Evolutionary conservation across 2,329 filamentous ascomycete species (phyloP).

Genomic region (Albifimbria verrucaria): DNA sequence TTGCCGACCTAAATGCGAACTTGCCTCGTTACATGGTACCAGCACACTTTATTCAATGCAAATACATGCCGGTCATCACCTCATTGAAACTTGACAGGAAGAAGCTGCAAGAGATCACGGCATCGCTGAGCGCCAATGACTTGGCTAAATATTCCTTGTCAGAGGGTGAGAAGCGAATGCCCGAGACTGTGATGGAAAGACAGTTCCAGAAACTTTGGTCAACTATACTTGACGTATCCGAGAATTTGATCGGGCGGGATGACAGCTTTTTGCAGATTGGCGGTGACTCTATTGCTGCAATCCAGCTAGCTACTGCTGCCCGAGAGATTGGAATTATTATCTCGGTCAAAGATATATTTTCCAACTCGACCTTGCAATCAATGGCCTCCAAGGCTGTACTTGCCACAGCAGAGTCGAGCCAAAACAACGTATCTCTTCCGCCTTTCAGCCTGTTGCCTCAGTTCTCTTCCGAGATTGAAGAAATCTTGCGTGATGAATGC

Average conservation of each 20-base stretch:
- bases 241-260: slow-evolving; percentile 21
- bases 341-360: slow-evolving; percentile 38
- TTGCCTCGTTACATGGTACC: slow-evolving; percentile 15
- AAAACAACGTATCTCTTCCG: not conserved
- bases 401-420: too few species aligned
- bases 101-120: not conserved
- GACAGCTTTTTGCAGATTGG: slow-evolving; percentile 40
- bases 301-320: slow-evolving; percentile 39
- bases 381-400: slow-evolving; percentile 28
- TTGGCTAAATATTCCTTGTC: slow-evolving; percentile 1
- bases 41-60: slow-evolving; percentile 7
- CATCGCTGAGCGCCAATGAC: slow-evolving; percentile 3
- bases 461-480: too few species aligned
- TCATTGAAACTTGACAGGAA: slow-evolving; percentile 14
- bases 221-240: slow-evolving; percentile 25
- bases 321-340: slow-evolving; percentile 29
- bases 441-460: slow-evolving; percentile 1
- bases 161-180: slow-evolving; percentile 6
- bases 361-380: slow-evolving; percentile 34
- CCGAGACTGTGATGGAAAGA: slow-evolving; percentile 30
- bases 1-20: slow-evolving; percentile 5
- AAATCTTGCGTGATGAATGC: not conserved
- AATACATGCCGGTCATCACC: slow-evolving; percentile 10
- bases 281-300: slow-evolving; percentile 43
- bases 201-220: slow-evolving; percentile 29